Base-by-base conservation (phyloP, 805 yeast species). In the Candida oleophila region DNA sequence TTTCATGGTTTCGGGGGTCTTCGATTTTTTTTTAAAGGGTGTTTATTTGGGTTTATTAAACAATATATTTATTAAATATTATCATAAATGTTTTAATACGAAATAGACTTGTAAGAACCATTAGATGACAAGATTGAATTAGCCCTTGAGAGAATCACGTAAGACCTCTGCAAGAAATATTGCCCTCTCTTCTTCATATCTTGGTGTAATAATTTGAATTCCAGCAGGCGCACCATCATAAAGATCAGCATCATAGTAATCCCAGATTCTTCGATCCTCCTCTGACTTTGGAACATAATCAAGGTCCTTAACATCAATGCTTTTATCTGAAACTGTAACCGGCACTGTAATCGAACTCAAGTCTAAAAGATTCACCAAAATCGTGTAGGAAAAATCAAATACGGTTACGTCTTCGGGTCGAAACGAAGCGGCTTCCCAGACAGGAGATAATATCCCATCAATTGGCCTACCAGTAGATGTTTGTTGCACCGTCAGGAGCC, bases 311-410 rank as follows among this genome's bases (percentile, higher is more conserved):
- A 34, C 21, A 34, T 42, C 45, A 16, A 39, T 22, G 4, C 44
- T 44, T 30, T 32, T 46, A 28, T 47, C 51, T 12, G 44, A 38
- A 11, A 43, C 12, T 12, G 36, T 35, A 25, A 49, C 53, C 42
- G 53, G 51, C 49, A 68, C 66, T 2, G 83, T 73, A 3, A 82
- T 81, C 0, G 88, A 14, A 16, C 22, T 22, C 18, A 30, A 42
- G 19, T 42, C 45, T 18, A 42, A 25, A 22, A 34, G 15, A 22
- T 42, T 42, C 88, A 19, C 82, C 51, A 1, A 75, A 74, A 41
- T 50, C 56, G 48, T 60, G 60, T 49, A 61, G 45, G 45, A 21
- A 12, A 34, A 21, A 11, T 22, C 14, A 19, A 20, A 56, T 51
- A 43, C 56, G 57, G 54, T 55, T 56, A 4, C 54, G 20, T 42